These are phyloP conservation scores for Cnidoscolus chayamansa DNA, from an alignment of 441 rosid genomes.

Conservation along the genomic window DNA sequence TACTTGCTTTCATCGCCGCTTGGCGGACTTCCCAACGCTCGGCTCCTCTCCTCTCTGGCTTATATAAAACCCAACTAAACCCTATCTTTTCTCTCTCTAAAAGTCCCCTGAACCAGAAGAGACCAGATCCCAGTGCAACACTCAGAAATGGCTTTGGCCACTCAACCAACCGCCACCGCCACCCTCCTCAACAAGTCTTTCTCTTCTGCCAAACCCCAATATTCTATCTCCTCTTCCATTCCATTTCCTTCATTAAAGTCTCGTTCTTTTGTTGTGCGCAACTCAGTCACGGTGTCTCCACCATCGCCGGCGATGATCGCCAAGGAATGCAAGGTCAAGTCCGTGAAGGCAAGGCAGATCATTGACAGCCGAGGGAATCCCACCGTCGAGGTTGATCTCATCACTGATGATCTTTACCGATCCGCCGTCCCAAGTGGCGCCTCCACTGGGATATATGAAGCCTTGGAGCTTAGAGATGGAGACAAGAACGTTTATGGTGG, in stretches of 20 bases:
- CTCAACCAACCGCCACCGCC: slow-evolving; percentile 15
- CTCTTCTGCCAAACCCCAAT: slow-evolving; percentile 19
- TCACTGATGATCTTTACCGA: slow-evolving; percentile 65
- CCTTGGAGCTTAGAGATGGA: slow-evolving; percentile 86
- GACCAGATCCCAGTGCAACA: neutral
- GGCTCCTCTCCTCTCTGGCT: neutral
- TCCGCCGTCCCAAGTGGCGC: slow-evolving; percentile 98
- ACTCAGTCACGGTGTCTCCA: slow-evolving; percentile 51
- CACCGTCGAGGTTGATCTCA: slow-evolving; percentile 87
- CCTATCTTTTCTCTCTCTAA: no score
- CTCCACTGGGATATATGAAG: slow-evolving; percentile 93
- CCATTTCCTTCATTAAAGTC: slow-evolving; percentile 27
- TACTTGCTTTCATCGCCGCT: slow-evolving; percentile 36
- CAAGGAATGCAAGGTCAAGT: slow-evolving; percentile 55
- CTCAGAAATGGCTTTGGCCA: slow-evolving; percentile 16
- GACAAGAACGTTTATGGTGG: slow-evolving; percentile 82
- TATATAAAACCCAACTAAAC: no score
- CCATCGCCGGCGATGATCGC: slow-evolving; percentile 21
- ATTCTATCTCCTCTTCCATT: slow-evolving; percentile 7
- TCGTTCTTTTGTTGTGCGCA: slow-evolving; percentile 42
- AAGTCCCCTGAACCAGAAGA: neutral
- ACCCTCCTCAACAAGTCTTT: slow-evolving; percentile 17
- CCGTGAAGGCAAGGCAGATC: slow-evolving; percentile 89
- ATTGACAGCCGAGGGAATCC: slow-evolving; percentile 96
- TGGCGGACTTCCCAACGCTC: slow-evolving; percentile 42